Evolutionary conservation across 2,329 filamentous ascomycete species (phyloP).

Genomic region (Pezicula neosporulosa): DNA sequence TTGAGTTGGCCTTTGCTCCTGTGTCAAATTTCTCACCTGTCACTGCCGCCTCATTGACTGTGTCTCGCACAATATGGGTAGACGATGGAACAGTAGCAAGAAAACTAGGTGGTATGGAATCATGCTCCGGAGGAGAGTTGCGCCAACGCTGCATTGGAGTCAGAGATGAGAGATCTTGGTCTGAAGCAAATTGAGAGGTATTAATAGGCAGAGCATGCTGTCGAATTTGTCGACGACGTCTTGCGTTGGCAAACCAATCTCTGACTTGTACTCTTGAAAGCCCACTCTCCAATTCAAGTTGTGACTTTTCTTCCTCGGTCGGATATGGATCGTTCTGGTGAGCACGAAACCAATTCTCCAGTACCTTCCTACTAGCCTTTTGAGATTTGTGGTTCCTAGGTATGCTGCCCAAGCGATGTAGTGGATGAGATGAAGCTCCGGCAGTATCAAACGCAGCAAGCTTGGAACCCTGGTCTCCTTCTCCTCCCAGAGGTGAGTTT

Average conservation of each 20-base stretch:
- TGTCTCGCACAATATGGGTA: too few species aligned
- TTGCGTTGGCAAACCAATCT: slow-evolving; percentile 49
- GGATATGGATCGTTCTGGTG: background rate
- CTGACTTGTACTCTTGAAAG: slow-evolving; percentile 41
- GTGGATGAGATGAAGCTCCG: background rate
- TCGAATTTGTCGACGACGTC: slow-evolving; percentile 36
- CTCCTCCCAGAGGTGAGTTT: background rate
- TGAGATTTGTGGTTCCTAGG: background rate
- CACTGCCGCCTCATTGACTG: too few species aligned
- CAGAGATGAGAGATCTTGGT: slow-evolving; percentile 27
- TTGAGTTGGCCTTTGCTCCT: background rate
- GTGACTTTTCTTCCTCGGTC: background rate
- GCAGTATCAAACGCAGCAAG: background rate
- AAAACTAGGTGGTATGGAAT: slow-evolving; percentile 31
- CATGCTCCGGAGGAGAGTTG: slow-evolving; percentile 41
- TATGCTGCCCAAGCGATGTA: background rate
- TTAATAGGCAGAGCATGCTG: background rate
- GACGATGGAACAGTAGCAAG: slow-evolving; percentile 23
- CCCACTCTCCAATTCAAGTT: slow-evolving; percentile 37
- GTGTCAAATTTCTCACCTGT: background rate
- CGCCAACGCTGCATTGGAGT: slow-evolving; percentile 44
- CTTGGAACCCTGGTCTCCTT: background rate
- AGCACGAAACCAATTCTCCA: background rate
- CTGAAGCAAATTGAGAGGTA: background rate
- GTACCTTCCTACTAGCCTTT: background rate